Base-by-base conservation (phyloP, 1,284 basidiomycete species). In the Naganishia sp. region DNA sequence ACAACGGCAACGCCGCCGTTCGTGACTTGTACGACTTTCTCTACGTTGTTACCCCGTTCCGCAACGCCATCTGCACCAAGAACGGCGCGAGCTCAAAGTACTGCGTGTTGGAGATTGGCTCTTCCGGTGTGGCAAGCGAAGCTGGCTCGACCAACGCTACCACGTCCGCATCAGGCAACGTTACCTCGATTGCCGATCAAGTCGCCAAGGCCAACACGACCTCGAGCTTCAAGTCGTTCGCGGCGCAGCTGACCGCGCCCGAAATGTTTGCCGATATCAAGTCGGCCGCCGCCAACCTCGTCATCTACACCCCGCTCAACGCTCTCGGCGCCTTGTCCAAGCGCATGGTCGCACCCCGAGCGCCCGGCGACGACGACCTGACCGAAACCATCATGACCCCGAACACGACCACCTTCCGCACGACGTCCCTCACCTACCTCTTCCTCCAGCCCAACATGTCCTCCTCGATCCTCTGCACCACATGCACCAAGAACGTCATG, bases 401-500 rank as follows among this genome's bases (percentile, higher is more conserved):
- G 69, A 90, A 93, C 82, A 79, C 83, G 46, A 84, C 85, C 13
- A 87, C 86, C 18, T 92, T 85, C 83, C 73, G 79, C 67, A 64
- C 74, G 43, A 83, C 83, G 77, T 89, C 89, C 82, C 79, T 94
- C 61, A 82, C 86, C 47, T 94, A 92, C 88, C 81, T 95, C 71
- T 87, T 89, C 86, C 84, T 90, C 73, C 77, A 83, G 63, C 81
- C 87, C 51, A 71, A 74, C 70, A 81, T 85, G 76, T 45, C 83
- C 55, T 78, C 82, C 41, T 73, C 77, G 47, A 66, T 80, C 45
- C 86, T 94, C 64, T 96, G 93, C 86, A 87, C 84, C 2, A 73
- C 87, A 5, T 96, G 93, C 86, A 87, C 90, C 18, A 86, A 88
- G 75, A 84, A 84, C 71, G 81, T 92, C 76, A 75, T 95, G 71